A percentile compares a stretch with the other conserved stretches of the same genome.
phyloP scores from a whole-genome alignment of 305 asterid species.

The Solanum hybrid region DNA sequence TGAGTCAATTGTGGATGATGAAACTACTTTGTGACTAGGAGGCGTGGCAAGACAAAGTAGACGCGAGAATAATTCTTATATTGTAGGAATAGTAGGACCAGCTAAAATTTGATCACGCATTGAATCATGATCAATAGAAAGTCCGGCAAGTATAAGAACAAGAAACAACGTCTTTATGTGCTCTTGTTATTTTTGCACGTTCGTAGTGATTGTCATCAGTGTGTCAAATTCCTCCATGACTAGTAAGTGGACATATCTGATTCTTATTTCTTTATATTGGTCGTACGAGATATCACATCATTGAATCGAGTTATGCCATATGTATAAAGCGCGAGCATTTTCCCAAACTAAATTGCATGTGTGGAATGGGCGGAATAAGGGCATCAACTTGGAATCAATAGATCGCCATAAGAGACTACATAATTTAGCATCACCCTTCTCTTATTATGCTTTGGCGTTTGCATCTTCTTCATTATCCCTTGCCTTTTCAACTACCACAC shows the following conservation, averaged over 20 bases:
- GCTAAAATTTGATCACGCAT: not conserved
- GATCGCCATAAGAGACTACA: not conserved
- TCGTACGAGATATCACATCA: not conserved
- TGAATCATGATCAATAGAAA: not conserved
- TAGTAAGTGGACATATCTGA: not conserved
- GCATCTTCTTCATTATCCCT: not conserved
- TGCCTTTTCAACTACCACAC: not conserved
- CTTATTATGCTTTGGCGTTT: not conserved
- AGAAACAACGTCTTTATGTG: not conserved
- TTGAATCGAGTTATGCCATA: not conserved
- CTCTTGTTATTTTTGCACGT: not conserved
- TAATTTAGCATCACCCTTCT: not conserved
- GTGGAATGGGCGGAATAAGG: not conserved
- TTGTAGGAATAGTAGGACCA: not conserved
- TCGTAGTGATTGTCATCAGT: not conserved
- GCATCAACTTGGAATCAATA: not conserved
- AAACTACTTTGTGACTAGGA: not conserved
- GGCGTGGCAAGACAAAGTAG: not conserved
- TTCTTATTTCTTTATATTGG: not conserved
- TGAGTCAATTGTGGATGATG: not conserved
- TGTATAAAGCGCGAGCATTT: not conserved
- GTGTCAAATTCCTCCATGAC: not conserved
- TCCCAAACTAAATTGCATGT: not conserved
- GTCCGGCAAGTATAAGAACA: no score
- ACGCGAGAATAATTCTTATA: not conserved